Evolutionary conservation across 352 stramenopile species (phyloP), one percentile per base, ranked within the genome.

Genomic region (Phytopythium oedochilum): DNA sequence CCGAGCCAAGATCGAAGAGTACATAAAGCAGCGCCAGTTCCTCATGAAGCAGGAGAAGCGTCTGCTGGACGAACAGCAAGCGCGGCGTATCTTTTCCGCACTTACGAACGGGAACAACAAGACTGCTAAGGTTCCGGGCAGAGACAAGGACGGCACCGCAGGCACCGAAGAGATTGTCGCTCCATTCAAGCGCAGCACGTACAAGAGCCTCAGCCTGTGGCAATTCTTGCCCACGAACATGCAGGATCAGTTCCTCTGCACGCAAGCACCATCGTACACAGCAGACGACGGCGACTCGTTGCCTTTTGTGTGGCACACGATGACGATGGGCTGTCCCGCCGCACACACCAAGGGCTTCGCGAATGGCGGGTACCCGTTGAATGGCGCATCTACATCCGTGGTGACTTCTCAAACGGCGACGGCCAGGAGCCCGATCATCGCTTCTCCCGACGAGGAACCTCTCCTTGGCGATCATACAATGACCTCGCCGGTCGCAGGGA

Each of bases 141-240:
- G 61, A 8, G 62, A 61, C n/a, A 61, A 63, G 36, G 45, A 58
- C 1, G 20, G 34, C 44, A 40, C 23, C 18, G 53, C 66, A 11
- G 53, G 44, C 23, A 39, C 31, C 12, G 56, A 71, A 3, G 75
- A 86, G 20, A 39, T 77, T 12, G 51, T 83, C 17, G 71, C 79
- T 9, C 78, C 81, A 14, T 94, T 94, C 68, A 92, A 92, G 63
- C 76, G 80, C 40, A 94, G 84, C 68, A 92, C 83, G 54, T 90
- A 79, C 73, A 92, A 92, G 53, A 88, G 70, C 34, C 61, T 89
- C 14, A 78, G 89, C 18, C 48, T 84, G 28, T 94, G 84, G 84
- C 79, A 92, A 52, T 88, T 83, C 40, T 34, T 94, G 14, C 74
- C 84, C 0, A 94, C 84, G 18, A 94, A 94, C 66, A 89, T 94